A percentile compares a stretch with the other conserved stretches of the same genome.
phyloP scores from a whole-genome alignment of 2,329 filamentous ascomycete species.

The Sclerotinia nivalis region DNA sequence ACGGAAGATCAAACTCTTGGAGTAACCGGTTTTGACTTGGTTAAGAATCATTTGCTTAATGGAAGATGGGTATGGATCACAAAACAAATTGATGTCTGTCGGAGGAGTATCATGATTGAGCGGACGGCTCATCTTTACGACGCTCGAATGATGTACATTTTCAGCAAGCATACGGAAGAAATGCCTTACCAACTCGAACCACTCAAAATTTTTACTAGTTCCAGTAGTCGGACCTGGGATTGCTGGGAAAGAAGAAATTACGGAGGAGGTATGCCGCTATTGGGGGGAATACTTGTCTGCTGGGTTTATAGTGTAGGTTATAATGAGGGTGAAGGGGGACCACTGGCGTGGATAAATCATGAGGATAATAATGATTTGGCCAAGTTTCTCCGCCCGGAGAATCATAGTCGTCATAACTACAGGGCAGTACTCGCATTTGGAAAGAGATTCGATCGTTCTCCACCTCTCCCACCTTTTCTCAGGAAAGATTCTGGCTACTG shows the following conservation, averaged over 20 bases:
- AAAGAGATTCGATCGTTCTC: background rate
- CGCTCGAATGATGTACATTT: background rate
- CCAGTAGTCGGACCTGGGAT: background rate
- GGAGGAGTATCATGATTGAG: conserved; percentile 11
- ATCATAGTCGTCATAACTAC: background rate
- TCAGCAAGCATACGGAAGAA: background rate
- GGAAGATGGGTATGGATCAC: conserved; percentile 21
- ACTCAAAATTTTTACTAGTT: background rate
- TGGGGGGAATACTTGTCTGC: background rate
- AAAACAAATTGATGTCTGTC: background rate
- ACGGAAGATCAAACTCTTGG: background rate
- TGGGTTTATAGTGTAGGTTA: background rate
- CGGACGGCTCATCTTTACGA: conserved; percentile 3
- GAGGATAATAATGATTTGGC: conserved; percentile 7
- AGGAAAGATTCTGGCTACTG: conserved; percentile 1
- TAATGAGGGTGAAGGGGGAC: background rate
- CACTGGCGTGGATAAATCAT: conserved; percentile 5
- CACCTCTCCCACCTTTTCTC: background rate
- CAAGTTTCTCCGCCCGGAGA: background rate
- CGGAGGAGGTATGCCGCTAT: background rate
- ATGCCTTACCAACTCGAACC: background rate
- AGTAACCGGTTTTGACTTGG: background rate
- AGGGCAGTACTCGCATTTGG: background rate
- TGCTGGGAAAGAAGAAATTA: background rate
- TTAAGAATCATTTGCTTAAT: conserved; percentile 13